phyloP scores from a whole-genome alignment of 805 yeast species.

The Starmerella potacharoeniae region DNA sequence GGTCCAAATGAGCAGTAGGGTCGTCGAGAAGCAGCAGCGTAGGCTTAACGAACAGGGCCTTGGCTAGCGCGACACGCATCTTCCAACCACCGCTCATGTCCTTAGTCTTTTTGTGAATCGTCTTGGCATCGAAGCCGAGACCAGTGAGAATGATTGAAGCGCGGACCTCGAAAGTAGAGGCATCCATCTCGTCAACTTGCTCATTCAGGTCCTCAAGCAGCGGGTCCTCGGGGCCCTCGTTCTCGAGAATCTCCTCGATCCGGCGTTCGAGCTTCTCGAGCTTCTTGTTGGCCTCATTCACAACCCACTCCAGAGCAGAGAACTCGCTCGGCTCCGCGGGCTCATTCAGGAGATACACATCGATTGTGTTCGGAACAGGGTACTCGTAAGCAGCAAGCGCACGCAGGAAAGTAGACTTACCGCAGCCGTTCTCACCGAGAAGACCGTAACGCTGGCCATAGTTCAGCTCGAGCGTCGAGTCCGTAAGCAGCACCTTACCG shows the following conservation, averaged over 20 bases:
- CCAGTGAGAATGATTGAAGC: constrained; percentile 94
- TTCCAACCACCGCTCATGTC: constrained; percentile 99
- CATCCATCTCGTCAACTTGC: constrained; percentile 92
- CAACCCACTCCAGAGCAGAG: constrained; percentile 92
- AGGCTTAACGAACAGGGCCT: constrained; percentile 96
- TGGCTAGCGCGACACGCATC: constrained; percentile 98
- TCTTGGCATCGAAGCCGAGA: constrained; percentile 83
- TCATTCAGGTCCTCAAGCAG: constrained; percentile 81
- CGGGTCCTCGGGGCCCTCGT: constrained; percentile 89
- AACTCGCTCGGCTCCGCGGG: constrained; percentile 92
- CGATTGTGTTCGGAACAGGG: constrained; percentile 87
- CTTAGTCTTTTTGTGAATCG: constrained; percentile 87
- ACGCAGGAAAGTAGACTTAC: constrained; percentile 89
- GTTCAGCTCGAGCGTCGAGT: constrained; percentile 82
- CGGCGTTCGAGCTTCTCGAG: constrained; percentile 80
- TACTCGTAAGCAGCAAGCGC: constrained; percentile 92
- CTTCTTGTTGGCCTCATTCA: constrained; percentile 89
- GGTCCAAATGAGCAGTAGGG: constrained; percentile 98
- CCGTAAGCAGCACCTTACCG: constrained; percentile 92
- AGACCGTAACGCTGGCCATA: constrained; percentile 97
- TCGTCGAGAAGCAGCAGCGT: constrained; percentile 89
- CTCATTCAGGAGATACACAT: constrained; percentile 86
- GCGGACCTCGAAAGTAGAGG: constrained; percentile 88
- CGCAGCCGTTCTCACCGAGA: constrained; percentile 97
- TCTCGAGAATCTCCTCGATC: constrained; percentile 79